A percentile compares a stretch with the other conserved stretches of the same genome.
Conservation (phyloP, 176 grass and related monocot genomes). For the Carex parvula region DNA sequence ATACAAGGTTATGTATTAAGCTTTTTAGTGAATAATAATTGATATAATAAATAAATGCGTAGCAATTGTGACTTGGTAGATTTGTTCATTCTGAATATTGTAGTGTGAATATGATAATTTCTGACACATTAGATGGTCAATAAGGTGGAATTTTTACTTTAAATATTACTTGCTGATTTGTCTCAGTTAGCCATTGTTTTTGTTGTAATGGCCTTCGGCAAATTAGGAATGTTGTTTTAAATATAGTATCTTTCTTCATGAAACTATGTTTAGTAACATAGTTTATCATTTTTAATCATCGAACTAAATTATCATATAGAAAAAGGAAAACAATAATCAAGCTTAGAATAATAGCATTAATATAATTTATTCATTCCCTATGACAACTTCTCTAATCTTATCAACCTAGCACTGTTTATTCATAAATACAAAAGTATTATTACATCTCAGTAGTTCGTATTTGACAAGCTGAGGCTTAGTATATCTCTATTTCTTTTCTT, state of each 20-base stretch:
- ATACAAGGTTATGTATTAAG: too few species aligned
- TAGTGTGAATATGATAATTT: background rate
- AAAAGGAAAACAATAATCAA: background rate
- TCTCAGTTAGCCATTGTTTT: background rate
- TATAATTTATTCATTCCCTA: background rate
- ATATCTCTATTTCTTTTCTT: background rate
- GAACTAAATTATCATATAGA: background rate
- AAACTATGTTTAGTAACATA: background rate
- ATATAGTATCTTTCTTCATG: background rate
- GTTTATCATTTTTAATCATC: background rate
- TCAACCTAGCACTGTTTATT: background rate
- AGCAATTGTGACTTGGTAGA: too few species aligned
- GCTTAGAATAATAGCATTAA: background rate
- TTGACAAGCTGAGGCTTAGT: slow-evolving; percentile 1
- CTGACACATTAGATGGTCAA: background rate
- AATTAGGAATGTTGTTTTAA: background rate
- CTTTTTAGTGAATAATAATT: too few species aligned
- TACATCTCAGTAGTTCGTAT: too few species aligned
- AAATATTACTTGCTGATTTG: background rate
- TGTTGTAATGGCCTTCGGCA: background rate
- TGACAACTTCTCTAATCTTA: background rate
- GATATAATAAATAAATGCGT: too few species aligned
- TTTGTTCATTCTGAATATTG: too few species aligned
- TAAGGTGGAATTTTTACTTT: background rate
- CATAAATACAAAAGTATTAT: too few species aligned